Percentiles rank a stretch among this genome's conserved stretches.
These are phyloP conservation scores for Ambrosiella xylebori DNA, from an alignment of 2,329 filamentous ascomycete genomes.

Conservation along the genomic window DNA sequence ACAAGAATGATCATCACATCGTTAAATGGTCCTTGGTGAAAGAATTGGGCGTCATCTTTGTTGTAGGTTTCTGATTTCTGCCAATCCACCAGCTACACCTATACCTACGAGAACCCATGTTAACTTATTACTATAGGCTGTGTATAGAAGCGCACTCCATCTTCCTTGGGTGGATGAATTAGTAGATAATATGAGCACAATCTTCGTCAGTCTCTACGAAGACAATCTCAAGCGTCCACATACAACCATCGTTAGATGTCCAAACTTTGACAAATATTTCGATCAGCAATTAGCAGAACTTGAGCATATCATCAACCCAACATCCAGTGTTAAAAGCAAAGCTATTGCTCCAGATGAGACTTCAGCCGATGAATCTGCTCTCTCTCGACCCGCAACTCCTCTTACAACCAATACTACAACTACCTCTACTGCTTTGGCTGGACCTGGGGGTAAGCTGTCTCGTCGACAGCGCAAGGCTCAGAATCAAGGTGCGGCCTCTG, in stretches of 20 bases:
- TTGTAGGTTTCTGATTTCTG: slow-evolving; percentile 38
- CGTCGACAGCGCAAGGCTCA: slow-evolving; percentile 55
- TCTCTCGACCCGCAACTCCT: slow-evolving; percentile 66
- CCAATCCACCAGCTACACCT: background rate
- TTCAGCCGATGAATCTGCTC: slow-evolving; percentile 21
- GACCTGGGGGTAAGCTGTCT: slow-evolving; percentile 61
- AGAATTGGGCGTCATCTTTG: slow-evolving; percentile 87
- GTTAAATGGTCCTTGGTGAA: slow-evolving; percentile 87
- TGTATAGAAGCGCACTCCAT: slow-evolving; percentile 89
- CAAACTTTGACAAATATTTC: slow-evolving; percentile 78
- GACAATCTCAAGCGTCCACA: slow-evolving; percentile 70
- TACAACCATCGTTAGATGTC: slow-evolving; percentile 60
- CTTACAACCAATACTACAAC: slow-evolving; percentile 42
- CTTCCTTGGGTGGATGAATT: slow-evolving; percentile 95
- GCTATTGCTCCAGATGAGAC: slow-evolving; percentile 15
- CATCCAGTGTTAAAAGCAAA: slow-evolving; percentile 16
- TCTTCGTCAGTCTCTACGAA: slow-evolving; percentile 81
- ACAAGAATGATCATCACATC: slow-evolving; percentile 84
- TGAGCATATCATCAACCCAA: slow-evolving; percentile 32
- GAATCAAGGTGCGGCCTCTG: slow-evolving; percentile 59
- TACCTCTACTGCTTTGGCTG: slow-evolving; percentile 32
- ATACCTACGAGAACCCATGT: background rate
- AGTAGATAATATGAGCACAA: slow-evolving; percentile 80
- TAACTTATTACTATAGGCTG: slow-evolving; percentile 42
- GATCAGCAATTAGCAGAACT: slow-evolving; percentile 81